A percentile compares a stretch with the other conserved stretches of the same genome.
phyloP scores from a whole-genome alignment of 2,329 filamentous ascomycete genomes.

The Colletotrichum endophyticum region DNA sequence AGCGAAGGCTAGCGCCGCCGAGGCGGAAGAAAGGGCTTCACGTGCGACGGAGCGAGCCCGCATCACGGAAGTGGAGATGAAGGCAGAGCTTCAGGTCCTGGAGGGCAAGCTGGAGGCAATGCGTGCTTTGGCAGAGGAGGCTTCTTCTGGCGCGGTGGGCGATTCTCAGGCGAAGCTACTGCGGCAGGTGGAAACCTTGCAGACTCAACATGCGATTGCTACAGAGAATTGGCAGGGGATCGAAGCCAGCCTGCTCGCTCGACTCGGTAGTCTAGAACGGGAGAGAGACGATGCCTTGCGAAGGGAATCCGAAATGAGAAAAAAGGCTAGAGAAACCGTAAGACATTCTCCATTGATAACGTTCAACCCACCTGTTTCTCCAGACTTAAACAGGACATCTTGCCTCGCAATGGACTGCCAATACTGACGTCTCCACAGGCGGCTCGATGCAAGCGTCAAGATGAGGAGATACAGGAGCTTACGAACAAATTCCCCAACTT shows the following conservation, averaged over 20 bases:
- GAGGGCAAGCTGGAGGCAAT: constrained; percentile 92
- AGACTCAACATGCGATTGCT: constrained; percentile 92
- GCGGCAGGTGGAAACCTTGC: constrained; percentile 91
- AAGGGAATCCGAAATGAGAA: constrained; percentile 85
- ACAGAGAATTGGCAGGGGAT: constrained; percentile 98
- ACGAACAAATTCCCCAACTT: constrained; percentile 67
- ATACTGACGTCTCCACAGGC: constrained; percentile 55
- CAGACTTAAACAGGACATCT: not conserved
- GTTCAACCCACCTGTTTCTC: not conserved
- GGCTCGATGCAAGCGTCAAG: constrained; percentile 66
- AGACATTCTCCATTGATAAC: constrained; percentile 34
- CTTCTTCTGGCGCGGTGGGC: constrained; percentile 79
- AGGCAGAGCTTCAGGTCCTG: constrained; percentile 75
- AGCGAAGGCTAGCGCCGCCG: constrained; percentile 69
- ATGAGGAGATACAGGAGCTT: constrained; percentile 82
- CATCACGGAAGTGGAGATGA: constrained; percentile 76
- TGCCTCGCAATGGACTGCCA: not conserved
- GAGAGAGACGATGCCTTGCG: constrained; percentile 87
- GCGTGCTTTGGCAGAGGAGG: constrained; percentile 86
- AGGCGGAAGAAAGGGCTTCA: constrained; percentile 75
- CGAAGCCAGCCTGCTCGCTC: constrained; percentile 81
- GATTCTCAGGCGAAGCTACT: constrained; percentile 89
- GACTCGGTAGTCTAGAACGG: constrained; percentile 80
- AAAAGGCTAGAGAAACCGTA: constrained; percentile 87
- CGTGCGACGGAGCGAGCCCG: constrained; percentile 74